A percentile compares a stretch with the other conserved stretches of the same genome.
phyloP scores from a whole-genome alignment of 305 asterid genomes.

The Fraxinus dipetala region DNA sequence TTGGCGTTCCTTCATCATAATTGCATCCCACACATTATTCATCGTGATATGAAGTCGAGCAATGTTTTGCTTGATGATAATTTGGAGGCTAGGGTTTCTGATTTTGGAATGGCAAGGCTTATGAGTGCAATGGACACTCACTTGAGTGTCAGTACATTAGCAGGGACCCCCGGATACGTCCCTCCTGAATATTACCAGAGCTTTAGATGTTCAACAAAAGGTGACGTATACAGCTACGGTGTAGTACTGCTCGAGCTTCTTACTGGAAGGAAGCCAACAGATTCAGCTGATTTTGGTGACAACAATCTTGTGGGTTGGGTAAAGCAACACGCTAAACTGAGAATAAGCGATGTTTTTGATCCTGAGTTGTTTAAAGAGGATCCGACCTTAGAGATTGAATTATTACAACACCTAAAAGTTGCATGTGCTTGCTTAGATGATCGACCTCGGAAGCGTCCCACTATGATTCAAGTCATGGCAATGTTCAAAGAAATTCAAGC shows the following conservation, averaged over 20 bases:
- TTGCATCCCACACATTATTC: constrained; percentile 88
- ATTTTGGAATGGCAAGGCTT: constrained; percentile 92
- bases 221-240: constrained; percentile 95
- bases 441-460: constrained; percentile 75
- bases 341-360: constrained; percentile 70
- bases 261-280: constrained; percentile 78
- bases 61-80: constrained; percentile 82
- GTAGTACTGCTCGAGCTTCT: constrained; percentile 87
- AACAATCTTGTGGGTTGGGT: constrained; percentile 96
- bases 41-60: constrained; percentile 96
- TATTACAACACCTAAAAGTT: constrained; percentile 63
- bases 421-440: constrained; percentile 85
- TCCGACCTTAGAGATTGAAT: constrained; percentile 65
- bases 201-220: constrained; percentile 75
- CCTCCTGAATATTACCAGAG: constrained; percentile 96
- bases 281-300: constrained; percentile 88
- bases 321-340: constrained; percentile 57
- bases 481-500: constrained; percentile 87
- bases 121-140: constrained; percentile 94
- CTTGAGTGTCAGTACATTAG: constrained; percentile 85
- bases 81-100: constrained; percentile 85
- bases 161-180: constrained; percentile 95
- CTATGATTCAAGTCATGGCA: constrained; percentile 82
- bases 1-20: constrained; percentile 82
- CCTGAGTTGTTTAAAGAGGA: constrained; percentile 63